A percentile compares a stretch with the other conserved stretches of the same genome.
These are phyloP conservation scores for Boletus sensibilis DNA, from an alignment of 768 basidiomycete genomes.

Conservation along the genomic window DNA sequence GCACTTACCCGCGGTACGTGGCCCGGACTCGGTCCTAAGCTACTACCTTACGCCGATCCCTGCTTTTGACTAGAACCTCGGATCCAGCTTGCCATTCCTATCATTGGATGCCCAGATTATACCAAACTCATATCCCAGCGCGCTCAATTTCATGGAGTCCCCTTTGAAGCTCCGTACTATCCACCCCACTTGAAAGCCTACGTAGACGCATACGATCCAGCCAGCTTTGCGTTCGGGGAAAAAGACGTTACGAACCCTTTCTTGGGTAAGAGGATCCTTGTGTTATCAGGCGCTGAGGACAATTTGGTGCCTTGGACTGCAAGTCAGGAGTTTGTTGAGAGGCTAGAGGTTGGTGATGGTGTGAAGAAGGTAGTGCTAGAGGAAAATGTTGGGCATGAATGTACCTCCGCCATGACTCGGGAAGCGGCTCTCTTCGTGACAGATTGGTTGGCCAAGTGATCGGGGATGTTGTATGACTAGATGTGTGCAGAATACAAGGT, in stretches of 20 bases:
- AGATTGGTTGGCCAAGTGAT: slow-evolving; percentile 26
- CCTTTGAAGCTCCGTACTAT: slow-evolving; percentile 51
- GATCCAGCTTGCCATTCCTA: slow-evolving; percentile 46
- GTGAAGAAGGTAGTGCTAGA: slow-evolving; percentile 56
- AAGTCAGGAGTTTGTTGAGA: slow-evolving; percentile 54
- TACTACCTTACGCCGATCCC: not conserved
- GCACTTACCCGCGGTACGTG: slow-evolving; percentile 47
- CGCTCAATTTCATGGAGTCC: slow-evolving; percentile 45
- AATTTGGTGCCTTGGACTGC: slow-evolving; percentile 64
- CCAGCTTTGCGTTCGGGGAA: slow-evolving; percentile 40
- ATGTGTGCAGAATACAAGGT: not conserved
- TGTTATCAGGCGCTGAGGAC: slow-evolving; percentile 67
- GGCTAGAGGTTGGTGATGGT: slow-evolving; percentile 55
- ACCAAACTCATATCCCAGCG: slow-evolving; percentile 53
- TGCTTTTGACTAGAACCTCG: slow-evolving; percentile 39
- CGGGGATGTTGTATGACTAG: not conserved
- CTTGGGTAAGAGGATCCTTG: slow-evolving; percentile 68
- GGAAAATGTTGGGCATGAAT: slow-evolving; percentile 59
- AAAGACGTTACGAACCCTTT: slow-evolving; percentile 53
- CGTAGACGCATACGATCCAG: slow-evolving; percentile 49
- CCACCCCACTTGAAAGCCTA: slow-evolving; percentile 52
- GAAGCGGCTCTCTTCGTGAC: slow-evolving; percentile 36
- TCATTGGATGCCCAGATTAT: slow-evolving; percentile 75
- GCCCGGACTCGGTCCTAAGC: not conserved
- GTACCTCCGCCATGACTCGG: slow-evolving; percentile 58